Conservation (phyloP, 2,329 filamentous ascomycete genomes). For the Hypoxylon sp. region DNA sequence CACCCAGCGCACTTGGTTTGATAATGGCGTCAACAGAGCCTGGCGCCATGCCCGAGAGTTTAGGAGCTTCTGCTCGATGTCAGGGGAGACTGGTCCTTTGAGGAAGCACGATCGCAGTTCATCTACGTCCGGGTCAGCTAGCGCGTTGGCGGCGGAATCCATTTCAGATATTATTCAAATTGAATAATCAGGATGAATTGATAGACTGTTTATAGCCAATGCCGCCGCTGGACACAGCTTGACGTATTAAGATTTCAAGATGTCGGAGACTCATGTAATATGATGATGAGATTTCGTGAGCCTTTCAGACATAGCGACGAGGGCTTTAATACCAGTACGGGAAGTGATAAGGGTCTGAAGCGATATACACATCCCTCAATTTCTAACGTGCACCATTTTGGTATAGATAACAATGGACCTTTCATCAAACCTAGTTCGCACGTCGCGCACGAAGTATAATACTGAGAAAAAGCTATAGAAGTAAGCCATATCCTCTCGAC, state of each 20-base stretch:
- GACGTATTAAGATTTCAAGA: not conserved
- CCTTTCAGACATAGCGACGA: not conserved
- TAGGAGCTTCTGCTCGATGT: conserved; percentile 9
- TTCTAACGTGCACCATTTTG: not conserved
- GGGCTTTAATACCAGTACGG: not conserved
- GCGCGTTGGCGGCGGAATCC: not conserved
- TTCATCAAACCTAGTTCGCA: not conserved
- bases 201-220: not conserved
- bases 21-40: conserved; percentile 4
- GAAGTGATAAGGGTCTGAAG: not conserved
- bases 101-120: conserved; percentile 1
- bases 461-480: not conserved
- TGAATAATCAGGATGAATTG: too few species aligned
- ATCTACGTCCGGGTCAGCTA: not conserved
- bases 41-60: conserved; percentile 5
- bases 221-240: not conserved
- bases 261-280: not conserved
- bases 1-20: conserved; percentile 2
- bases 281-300: not conserved
- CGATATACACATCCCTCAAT: not conserved
- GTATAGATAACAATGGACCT: not conserved
- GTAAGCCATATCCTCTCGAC: not conserved
- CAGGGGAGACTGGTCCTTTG: conserved; percentile 1
- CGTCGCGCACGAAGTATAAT: not conserved
- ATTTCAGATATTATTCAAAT: not conserved